These are phyloP conservation scores for Candolleomyces efflorescens DNA, from an alignment of 768 basidiomycete species.

Conservation along the genomic window DNA sequence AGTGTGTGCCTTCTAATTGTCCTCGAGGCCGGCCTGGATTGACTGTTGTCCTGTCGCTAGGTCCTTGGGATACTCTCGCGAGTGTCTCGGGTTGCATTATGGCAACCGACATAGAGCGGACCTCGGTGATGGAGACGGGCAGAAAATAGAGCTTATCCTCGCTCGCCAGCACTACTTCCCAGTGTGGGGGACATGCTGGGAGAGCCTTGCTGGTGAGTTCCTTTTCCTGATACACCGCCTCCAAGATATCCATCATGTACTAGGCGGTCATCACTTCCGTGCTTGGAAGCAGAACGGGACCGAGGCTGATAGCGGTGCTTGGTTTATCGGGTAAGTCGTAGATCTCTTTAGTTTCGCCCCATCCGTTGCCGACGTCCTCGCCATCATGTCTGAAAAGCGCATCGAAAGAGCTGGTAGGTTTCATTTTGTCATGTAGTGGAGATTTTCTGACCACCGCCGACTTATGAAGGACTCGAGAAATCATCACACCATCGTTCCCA, in stretches of 20 bases:
- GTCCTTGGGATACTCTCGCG: constrained; percentile 78
- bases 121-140: constrained; percentile 78
- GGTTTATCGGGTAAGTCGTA: constrained; percentile 72
- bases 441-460: not conserved
- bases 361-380: not conserved
- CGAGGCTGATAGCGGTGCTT: constrained; percentile 64
- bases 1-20: constrained; percentile 32
- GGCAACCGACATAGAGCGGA: constrained; percentile 76
- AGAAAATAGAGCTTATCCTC: constrained; percentile 63
- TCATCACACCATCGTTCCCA: constrained; percentile 66
- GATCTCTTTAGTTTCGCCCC: not conserved
- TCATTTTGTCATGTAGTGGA: not conserved
- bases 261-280: constrained; percentile 85
- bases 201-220: constrained; percentile 60
- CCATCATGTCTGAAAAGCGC: constrained; percentile 38
- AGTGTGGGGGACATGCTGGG: constrained; percentile 84
- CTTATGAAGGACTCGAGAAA: constrained; percentile 46
- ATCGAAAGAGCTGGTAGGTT: constrained; percentile 62
- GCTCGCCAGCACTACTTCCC: constrained; percentile 78
- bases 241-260: not conserved
- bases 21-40: not conserved
- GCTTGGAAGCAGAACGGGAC: constrained; percentile 90
- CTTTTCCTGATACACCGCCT: not conserved
- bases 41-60: constrained; percentile 25
- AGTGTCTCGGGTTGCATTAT: constrained; percentile 77